Conservation (phyloP, 257 asterid species). For the Nicotiana tomentosiformis region DNA sequence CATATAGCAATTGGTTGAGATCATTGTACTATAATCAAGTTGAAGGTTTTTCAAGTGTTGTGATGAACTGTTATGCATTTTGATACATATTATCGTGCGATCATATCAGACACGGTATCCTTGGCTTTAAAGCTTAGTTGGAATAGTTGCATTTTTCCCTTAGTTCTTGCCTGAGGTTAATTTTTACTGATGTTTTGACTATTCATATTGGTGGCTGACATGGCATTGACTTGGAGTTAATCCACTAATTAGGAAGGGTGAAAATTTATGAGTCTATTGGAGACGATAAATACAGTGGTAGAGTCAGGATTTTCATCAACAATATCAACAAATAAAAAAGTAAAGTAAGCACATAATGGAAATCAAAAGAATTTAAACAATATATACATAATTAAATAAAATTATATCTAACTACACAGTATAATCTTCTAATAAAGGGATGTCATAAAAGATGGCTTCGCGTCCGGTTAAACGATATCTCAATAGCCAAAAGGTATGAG, state of each 20-base stretch:
- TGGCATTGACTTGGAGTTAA: neutral
- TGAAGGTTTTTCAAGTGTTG: neutral
- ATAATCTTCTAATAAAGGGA: too few relatives aligned
- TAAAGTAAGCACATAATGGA: too few relatives aligned
- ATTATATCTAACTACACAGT: too few relatives aligned
- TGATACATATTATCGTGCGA: neutral
- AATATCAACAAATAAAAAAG: too few relatives aligned
- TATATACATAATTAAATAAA: too few relatives aligned
- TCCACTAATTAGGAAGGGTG: neutral
- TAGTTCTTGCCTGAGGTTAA: neutral
- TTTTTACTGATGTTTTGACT: neutral
- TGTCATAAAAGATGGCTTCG: too few relatives aligned
- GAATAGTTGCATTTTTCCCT: neutral
- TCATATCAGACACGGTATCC: neutral
- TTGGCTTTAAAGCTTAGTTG: neutral
- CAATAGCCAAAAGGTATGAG: too few relatives aligned
- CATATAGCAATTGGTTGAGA: neutral
- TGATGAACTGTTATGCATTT: conserved; percentile 5
- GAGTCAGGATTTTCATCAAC: too few relatives aligned
- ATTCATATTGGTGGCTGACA: conserved; percentile 4
- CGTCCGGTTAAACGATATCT: too few relatives aligned
- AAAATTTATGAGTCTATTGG: neutral
- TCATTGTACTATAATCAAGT: neutral
- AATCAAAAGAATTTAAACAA: too few relatives aligned
- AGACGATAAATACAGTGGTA: neutral